Evolutionary conservation across 305 asterid species (phyloP), one percentile per base, ranked within the genome.

Genomic region (Fraxinus paxiana): DNA sequence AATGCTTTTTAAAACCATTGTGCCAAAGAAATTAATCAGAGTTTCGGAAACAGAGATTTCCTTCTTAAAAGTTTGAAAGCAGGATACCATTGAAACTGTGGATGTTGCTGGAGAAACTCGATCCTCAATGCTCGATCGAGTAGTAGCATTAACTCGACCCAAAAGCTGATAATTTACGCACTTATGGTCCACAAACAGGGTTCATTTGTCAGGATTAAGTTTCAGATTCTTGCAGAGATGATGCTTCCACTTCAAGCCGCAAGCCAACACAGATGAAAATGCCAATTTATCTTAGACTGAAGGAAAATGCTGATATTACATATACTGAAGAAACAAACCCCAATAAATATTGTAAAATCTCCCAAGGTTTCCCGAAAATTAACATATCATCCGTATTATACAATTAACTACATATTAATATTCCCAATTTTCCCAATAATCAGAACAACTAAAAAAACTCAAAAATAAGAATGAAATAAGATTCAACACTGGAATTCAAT

Each of bases 201-300:
- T 87, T 85, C 81, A 89, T 69, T 90, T 88, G 67, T 89, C 91
- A 78, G 94, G 92, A 82, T 89, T 89, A 63, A 89, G 87, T 88
- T 85, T 90, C 26, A 92, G 94, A 77, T 86, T 89, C 86, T 88
- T 88, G 82, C 94, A 91, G 33, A 90, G 93, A 82, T 89, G 94
- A 80, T 91, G 97, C 86, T 91, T 94, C 97, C 97, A 90, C 65
- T 91, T 91, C 77, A 86, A 86, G 83, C 96, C 89, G 93, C 85
- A 77, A 79, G 18, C 63, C 80, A 59, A 73, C 17, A 6, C 15
- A 51, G 18, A 43, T 7, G 24, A 75, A 77, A 33, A 22, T 22
- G 63, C 10, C 69, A 15, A 31, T 2, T 4, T 15, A 56, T 56
- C 13, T 67, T 20, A 78, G 79, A 48, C 48, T 30, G 56, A 76